Percentiles rank a stretch among this genome's conserved stretches.
Conservation (phyloP, 2,329 filamentous ascomycete genomes). For the Pestalotiopsis sp. region DNA sequence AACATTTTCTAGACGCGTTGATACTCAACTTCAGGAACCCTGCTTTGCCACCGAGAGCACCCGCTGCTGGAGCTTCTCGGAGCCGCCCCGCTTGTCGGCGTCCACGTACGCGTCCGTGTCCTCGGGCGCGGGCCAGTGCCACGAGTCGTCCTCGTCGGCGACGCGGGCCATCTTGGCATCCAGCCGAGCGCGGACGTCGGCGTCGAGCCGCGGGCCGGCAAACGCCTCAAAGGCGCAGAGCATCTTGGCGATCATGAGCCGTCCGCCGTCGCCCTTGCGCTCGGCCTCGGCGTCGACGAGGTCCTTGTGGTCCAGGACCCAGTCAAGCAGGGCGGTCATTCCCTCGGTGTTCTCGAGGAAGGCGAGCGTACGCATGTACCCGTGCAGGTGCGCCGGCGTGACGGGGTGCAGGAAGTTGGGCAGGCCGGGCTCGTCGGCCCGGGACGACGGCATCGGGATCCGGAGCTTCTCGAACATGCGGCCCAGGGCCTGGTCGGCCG, state of each 20-base stretch:
- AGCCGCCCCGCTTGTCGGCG: slow-evolving; percentile 22
- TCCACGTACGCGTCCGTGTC: slow-evolving; percentile 29
- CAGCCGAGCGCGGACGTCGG: slow-evolving; percentile 22
- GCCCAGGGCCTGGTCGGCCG: neutral
- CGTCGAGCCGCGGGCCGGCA: slow-evolving; percentile 43
- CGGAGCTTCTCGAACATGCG: slow-evolving; percentile 27
- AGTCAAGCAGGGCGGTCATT: slow-evolving; percentile 59
- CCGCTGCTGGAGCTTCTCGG: slow-evolving; percentile 22
- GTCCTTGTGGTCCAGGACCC: slow-evolving; percentile 54
- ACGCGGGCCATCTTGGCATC: slow-evolving; percentile 21
- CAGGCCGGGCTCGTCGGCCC: neutral
- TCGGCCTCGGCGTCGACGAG: slow-evolving; percentile 37
- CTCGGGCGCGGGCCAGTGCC: slow-evolving; percentile 32
- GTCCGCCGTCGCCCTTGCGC: slow-evolving; percentile 30
- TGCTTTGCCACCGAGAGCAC: slow-evolving; percentile 14
- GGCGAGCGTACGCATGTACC: slow-evolving; percentile 66
- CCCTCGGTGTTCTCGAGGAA: slow-evolving; percentile 60
- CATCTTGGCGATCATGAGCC: slow-evolving; percentile 33
- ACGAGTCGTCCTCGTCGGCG: slow-evolving; percentile 16
- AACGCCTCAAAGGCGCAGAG: slow-evolving; percentile 52
- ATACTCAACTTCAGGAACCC: neutral
- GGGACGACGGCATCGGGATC: slow-evolving; percentile 21
- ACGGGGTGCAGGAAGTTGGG: slow-evolving; percentile 40
- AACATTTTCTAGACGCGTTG: too few relatives aligned
- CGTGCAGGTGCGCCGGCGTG: slow-evolving; percentile 51